Base-by-base conservation (phyloP, 345 rosid species). In the Hibiscus trionum region DNA sequence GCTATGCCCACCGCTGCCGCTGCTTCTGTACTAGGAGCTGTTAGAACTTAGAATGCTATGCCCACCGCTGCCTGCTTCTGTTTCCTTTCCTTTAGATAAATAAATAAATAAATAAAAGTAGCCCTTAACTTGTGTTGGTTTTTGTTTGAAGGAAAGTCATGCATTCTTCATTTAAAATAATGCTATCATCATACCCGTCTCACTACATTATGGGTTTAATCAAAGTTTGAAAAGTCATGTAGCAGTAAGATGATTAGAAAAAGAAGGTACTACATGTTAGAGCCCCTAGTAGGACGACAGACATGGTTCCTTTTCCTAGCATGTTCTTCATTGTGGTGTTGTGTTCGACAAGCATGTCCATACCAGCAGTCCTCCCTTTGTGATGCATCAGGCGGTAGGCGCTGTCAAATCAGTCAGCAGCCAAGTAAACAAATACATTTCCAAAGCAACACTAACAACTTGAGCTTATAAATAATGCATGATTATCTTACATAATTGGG, bases 301-400 rank as follows among this genome's bases (percentile, higher is more conserved):
- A 94, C 93, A 69, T 94, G 98, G 80, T 94, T 94, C 73, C 88
- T 85, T 82, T 78, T 91, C 39, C 85, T 91, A 53, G 95, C 96
- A 78, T 94, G 98, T 5, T 90, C 91, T 80, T 87, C 91, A 7
- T 78, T 94, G 75, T 88, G 97, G 82, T 85, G 93, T 71, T 94
- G 98, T 4, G 98, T 94, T 72, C 97, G 83, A 68, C 96, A 94
- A 17, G 83, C 80, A 65, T 84, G 81, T 37, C 97, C 98, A 72
- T 94, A 94, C 97, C 98, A 94, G 81, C 98, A 91, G 73, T 94
- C 88, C 58, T 83, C 85, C 72, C 98, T 86, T 29, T 69, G 75
- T 7, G 75, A 75, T 37, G 80, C 96, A 59, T 91, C 97, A 0
- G 68, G 63, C 0, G 98, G 94, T 37, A 91, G 81, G 53, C 27